These are phyloP conservation scores for Podospora pseudocomata DNA, from an alignment of 495 filamentous ascomycete species.

Conservation along the genomic window DNA sequence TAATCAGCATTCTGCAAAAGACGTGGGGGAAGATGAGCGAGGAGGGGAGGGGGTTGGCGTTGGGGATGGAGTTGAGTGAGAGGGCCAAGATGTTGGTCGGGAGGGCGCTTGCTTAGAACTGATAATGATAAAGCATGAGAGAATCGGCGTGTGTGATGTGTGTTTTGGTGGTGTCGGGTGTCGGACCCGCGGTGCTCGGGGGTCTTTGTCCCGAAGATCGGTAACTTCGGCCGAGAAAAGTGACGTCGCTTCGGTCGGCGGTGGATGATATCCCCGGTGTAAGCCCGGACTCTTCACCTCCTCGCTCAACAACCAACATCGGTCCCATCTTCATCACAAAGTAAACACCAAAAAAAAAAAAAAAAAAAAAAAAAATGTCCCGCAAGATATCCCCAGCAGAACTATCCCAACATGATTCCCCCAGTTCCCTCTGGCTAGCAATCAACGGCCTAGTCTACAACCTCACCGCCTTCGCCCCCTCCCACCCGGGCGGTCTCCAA, in stretches of 20 bases:
- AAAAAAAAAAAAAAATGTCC: slow-evolving; percentile 35
- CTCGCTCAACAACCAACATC: neutral
- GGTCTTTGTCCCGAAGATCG: neutral
- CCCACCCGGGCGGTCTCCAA: slow-evolving; percentile 60
- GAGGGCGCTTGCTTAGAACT: slow-evolving; percentile 52
- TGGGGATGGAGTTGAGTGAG: slow-evolving; percentile 61
- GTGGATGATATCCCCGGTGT: neutral
- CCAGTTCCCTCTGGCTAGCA: slow-evolving; percentile 72
- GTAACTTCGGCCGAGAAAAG: neutral
- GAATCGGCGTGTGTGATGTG: neutral
- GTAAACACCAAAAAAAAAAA: slow-evolving; percentile 22
- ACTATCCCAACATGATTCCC: slow-evolving; percentile 35
- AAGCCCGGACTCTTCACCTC: neutral
- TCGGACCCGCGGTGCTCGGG: neutral
- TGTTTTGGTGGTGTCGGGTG: neutral
- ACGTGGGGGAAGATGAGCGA: slow-evolving; percentile 81
- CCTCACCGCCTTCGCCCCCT: slow-evolving; percentile 59
- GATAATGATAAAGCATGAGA: neutral
- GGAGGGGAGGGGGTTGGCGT: slow-evolving; percentile 61
- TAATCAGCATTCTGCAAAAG: slow-evolving; percentile 69
- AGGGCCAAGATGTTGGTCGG: slow-evolving; percentile 55
- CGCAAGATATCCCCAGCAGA: neutral
- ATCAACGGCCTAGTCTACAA: slow-evolving; percentile 74
- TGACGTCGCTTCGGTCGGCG: neutral
- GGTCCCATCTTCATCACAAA: no score